Conservation (phyloP, 1,284 basidiomycete species). For the Apiotrichum gracile region DNA sequence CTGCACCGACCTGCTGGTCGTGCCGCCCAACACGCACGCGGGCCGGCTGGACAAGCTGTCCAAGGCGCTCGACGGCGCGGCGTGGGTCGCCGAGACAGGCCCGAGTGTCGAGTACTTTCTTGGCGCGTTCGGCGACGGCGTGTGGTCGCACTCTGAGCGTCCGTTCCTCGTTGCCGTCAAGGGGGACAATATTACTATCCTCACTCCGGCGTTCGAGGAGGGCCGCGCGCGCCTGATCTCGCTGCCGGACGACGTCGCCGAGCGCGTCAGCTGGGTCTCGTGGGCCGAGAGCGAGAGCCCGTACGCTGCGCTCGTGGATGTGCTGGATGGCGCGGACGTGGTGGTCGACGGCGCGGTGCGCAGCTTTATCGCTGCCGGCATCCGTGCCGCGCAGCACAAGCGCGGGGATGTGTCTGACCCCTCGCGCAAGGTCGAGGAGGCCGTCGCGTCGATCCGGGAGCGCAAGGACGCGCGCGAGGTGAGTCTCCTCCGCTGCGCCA, state of each 20-base stretch:
- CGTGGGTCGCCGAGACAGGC: constrained; percentile 63
- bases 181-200: constrained; percentile 51
- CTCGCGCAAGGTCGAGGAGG: constrained; percentile 27
- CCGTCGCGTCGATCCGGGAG: constrained; percentile 61
- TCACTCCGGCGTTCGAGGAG: constrained; percentile 72
- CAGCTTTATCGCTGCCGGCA: constrained; percentile 51
- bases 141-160: constrained; percentile 70
- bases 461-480: constrained; percentile 67
- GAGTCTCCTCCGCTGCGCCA: constrained; percentile 66
- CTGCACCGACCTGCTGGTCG: constrained; percentile 12
- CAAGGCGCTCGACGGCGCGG: constrained; percentile 3
- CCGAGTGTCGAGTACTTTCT: constrained; percentile 64
- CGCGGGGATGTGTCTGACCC: constrained; percentile 32
- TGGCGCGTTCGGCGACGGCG: constrained; percentile 56
- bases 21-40: constrained; percentile 11
- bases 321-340: constrained; percentile 45
- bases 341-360: constrained; percentile 62
- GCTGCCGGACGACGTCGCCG: constrained; percentile 50
- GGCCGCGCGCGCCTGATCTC: constrained; percentile 56
- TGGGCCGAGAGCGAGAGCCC: constrained; percentile 73
- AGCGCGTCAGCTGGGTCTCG: constrained; percentile 54
- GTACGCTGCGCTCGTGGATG: constrained; percentile 54
- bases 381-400: constrained; percentile 29
- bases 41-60: constrained; percentile 15
- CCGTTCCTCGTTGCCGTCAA: constrained; percentile 66